Conservation (phyloP, 139 green algal genomes). For the Coccomyxa sp. region DNA sequence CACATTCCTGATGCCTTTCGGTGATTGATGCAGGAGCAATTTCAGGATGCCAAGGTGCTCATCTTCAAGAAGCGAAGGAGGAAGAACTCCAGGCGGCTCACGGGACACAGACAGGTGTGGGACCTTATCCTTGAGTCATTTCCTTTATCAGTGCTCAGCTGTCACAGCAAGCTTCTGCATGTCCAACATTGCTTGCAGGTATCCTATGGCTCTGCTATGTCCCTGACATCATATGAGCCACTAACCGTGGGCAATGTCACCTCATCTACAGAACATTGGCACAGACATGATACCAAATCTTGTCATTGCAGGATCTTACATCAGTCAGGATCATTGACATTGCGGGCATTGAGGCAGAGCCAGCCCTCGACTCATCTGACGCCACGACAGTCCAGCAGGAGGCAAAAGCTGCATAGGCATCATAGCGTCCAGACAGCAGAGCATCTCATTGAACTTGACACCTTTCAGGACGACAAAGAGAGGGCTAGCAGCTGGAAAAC, state of each 20-base stretch:
- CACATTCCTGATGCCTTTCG: background rate
- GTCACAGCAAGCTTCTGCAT: background rate
- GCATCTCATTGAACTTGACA: too few relatives aligned
- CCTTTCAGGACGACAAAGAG: too few relatives aligned
- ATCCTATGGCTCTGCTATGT: background rate
- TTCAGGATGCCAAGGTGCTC: constrained; percentile 73
- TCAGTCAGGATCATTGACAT: constrained; percentile 31
- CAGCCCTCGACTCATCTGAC: background rate
- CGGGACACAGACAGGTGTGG: constrained; percentile 58
- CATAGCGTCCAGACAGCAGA: too few relatives aligned
- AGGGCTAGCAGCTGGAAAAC: too few relatives aligned
- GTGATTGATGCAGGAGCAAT: constrained; percentile 51
- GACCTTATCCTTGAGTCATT: too few relatives aligned
- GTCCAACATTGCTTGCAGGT: background rate
- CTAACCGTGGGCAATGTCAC: background rate
- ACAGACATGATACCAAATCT: background rate
- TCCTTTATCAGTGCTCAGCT: background rate
- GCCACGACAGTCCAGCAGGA: too few relatives aligned
- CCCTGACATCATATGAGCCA: background rate
- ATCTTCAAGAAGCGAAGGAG: constrained; percentile 84
- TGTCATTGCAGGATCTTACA: constrained; percentile 27
- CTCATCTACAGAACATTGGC: background rate
- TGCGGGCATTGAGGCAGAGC: background rate
- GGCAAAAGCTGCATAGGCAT: too few relatives aligned
- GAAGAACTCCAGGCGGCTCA: constrained; percentile 72